A percentile compares a stretch with the other conserved stretches of the same genome.
phyloP scores from a whole-genome alignment of 495 filamentous ascomycete species.

The Sabuloglossum arenarium region DNA sequence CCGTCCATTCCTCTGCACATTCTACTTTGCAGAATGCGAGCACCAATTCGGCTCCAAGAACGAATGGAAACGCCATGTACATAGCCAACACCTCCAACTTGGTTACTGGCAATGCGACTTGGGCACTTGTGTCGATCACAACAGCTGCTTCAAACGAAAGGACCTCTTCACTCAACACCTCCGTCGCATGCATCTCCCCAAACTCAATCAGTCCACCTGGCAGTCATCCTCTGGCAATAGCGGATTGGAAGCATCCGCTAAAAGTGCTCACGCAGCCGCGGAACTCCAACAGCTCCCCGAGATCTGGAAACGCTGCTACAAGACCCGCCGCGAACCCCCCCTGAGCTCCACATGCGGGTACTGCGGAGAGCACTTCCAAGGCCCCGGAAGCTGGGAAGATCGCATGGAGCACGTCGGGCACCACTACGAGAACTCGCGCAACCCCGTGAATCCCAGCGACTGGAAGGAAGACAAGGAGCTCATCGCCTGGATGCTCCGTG shows the following conservation, averaged over 20 bases:
- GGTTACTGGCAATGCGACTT: slow-evolving; percentile 66
- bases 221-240: no score
- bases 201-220: no score
- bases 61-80: slow-evolving; percentile 89
- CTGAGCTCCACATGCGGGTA: slow-evolving; percentile 42
- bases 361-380: slow-evolving; percentile 40
- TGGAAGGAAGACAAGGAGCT: slow-evolving; percentile 15
- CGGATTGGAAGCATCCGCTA: no score
- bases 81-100: slow-evolving; percentile 59
- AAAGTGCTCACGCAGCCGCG: slow-evolving; percentile 21
- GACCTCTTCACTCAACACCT: slow-evolving; percentile 87
- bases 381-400: slow-evolving; percentile 49
- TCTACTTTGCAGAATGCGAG: slow-evolving; percentile 60
- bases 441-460: slow-evolving; percentile 8
- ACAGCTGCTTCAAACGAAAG: slow-evolving; percentile 56
- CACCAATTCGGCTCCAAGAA: slow-evolving; percentile 84
- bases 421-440: slow-evolving; percentile 42
- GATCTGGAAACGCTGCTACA: slow-evolving; percentile 37
- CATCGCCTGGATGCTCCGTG: slow-evolving; percentile 28
- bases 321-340: slow-evolving; percentile 38
- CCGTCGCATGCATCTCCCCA: slow-evolving; percentile 70
- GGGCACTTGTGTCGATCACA: slow-evolving; percentile 30
- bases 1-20: slow-evolving; percentile 62
- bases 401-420: slow-evolving; percentile 83
- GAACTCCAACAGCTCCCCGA: slow-evolving; percentile 23